phyloP scores from a whole-genome alignment of 164 flowering plant species.

The Vitis amurensis region DNA sequence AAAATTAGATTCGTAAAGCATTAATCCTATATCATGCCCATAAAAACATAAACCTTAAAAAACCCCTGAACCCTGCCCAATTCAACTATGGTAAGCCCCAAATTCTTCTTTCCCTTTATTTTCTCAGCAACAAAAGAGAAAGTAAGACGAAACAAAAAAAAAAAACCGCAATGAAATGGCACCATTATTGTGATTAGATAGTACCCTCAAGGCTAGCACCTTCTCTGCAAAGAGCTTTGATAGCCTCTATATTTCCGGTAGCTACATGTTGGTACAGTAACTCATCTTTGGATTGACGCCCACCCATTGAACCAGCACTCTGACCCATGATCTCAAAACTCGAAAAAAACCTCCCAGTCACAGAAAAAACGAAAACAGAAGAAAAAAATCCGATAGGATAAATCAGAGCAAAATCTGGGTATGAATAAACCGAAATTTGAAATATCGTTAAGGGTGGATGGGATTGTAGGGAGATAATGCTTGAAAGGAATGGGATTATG shows the following conservation, averaged over 20 bases:
- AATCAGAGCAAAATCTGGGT: no score
- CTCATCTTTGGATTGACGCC: slow-evolving; percentile 64
- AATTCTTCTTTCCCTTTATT: neutral
- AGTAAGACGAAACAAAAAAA: neutral
- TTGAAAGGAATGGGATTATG: no score
- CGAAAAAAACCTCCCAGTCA: no score
- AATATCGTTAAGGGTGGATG: no score
- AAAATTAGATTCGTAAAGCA: neutral
- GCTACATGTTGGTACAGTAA: slow-evolving; percentile 57
- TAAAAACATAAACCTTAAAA: neutral
- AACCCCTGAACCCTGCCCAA: no score
- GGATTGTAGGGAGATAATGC: no score
- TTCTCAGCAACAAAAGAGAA: neutral
- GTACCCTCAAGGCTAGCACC: slow-evolving; percentile 80
- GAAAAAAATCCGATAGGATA: no score
- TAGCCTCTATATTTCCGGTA: slow-evolving; percentile 51
- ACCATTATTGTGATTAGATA: no score
- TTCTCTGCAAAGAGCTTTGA: slow-evolving; percentile 48
- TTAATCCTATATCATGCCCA: neutral
- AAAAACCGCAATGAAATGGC: no score
- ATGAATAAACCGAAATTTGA: no score
- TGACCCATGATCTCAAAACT: neutral
- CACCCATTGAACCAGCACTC: slow-evolving; percentile 45
- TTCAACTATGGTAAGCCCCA: neutral
- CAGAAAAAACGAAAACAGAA: no score